Conservation (phyloP, 768 basidiomycete genomes). For the Nidularia sp. region DNA sequence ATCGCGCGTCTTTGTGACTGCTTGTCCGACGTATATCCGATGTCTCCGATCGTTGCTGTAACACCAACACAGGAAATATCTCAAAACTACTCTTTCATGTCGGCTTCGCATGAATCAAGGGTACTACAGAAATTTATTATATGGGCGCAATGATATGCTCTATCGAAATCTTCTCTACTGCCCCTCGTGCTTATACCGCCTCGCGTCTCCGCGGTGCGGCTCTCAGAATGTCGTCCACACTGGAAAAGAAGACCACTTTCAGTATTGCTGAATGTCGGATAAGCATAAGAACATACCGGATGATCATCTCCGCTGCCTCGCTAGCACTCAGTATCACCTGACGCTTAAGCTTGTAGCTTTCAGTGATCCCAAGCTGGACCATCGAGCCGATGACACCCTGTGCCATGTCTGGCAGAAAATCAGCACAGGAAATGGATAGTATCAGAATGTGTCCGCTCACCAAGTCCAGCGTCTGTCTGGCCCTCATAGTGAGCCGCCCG, state of each 20-base stretch:
- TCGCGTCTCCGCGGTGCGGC: conserved; percentile 85
- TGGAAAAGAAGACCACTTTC: conserved; percentile 18
- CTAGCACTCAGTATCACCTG: conserved; percentile 93
- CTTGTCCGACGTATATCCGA: not conserved
- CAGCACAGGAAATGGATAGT: not conserved
- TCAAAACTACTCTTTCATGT: too few relatives aligned
- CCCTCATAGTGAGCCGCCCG: conserved; percentile 95
- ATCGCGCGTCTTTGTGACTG: not conserved
- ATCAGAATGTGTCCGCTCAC: conserved; percentile 36
- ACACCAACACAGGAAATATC: not conserved
- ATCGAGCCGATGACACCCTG: conserved; percentile 83
- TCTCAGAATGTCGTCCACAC: conserved; percentile 90
- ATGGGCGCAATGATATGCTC: too few relatives aligned
- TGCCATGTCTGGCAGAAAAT: conserved; percentile 70
- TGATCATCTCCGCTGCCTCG: conserved; percentile 98
- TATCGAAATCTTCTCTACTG: too few relatives aligned
- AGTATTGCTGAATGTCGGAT: not conserved
- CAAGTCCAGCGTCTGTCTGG: conserved; percentile 78
- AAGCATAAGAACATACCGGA: conserved; percentile 53
- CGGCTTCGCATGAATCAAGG: too few relatives aligned
- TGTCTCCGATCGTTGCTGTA: not conserved
- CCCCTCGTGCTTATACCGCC: conserved; percentile 43
- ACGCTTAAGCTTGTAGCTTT: conserved; percentile 95
- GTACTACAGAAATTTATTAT: not conserved
- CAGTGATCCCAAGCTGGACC: conserved; percentile 83